Evolutionary conservation across 305 asterid genomes (phyloP).

Genomic region (Plantago coronopus): DNA sequence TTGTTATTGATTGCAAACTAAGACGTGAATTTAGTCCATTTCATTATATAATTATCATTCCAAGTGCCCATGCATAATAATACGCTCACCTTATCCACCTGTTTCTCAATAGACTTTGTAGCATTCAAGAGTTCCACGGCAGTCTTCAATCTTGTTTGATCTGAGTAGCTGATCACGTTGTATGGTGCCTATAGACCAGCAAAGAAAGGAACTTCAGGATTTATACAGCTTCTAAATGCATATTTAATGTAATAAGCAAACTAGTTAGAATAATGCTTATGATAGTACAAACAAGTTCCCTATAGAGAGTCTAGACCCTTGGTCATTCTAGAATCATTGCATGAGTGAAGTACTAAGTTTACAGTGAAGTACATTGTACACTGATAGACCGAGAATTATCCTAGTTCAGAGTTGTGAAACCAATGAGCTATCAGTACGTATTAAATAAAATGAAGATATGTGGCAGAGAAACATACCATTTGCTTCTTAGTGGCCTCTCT

Average conservation of each 20-base stretch:
- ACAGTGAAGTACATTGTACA: too few species aligned
- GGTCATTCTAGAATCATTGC: too few species aligned
- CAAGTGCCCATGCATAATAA: neutral
- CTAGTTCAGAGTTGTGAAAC: too few species aligned
- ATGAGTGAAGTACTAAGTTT: too few species aligned
- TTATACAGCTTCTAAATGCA: neutral
- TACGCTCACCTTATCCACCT: constrained; percentile 57
- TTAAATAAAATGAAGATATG: neutral
- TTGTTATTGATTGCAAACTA: neutral
- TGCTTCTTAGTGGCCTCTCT: constrained; percentile 60
- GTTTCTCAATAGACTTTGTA: constrained; percentile 66
- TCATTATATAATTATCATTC: neutral
- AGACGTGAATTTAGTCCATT: neutral
- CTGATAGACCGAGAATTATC: too few species aligned
- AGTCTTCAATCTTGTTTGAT: constrained; percentile 73
- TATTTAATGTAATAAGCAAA: neutral
- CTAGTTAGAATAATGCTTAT: neutral
- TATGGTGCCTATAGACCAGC: constrained; percentile 54
- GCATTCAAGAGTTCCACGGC: constrained; percentile 89
- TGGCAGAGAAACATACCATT: constrained; percentile 39
- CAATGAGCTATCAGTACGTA: too few species aligned
- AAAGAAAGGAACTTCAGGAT: neutral
- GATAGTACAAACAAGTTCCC: too few species aligned
- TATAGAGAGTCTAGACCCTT: too few species aligned
- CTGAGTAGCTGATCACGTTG: constrained; percentile 85